phyloP scores from a whole-genome alignment of 257 asterid species.

The Prunella vulgaris region DNA sequence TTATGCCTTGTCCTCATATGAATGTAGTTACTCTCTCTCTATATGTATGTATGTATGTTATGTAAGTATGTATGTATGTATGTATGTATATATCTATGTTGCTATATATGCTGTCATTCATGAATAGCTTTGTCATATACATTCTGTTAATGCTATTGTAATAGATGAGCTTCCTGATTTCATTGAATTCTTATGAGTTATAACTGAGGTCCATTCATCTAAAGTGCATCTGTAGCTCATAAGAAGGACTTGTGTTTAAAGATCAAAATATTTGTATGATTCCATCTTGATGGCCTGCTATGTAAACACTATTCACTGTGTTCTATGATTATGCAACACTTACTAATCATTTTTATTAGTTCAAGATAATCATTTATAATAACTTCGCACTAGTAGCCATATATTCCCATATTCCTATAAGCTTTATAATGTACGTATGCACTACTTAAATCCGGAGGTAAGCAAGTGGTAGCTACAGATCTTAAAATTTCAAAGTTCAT shows the following conservation, averaged over 20 bases:
- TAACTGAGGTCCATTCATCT: neutral
- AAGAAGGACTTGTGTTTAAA: conserved; percentile 6
- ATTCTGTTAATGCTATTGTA: neutral
- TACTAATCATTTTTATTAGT: conserved; percentile 12
- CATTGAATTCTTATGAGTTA: conserved; percentile 2
- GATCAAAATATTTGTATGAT: conserved; percentile 19
- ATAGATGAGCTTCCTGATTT: conserved; percentile 5
- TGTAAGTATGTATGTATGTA: neutral
- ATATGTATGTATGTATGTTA: neutral
- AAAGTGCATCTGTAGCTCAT: too few relatives aligned
- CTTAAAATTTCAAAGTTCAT: neutral
- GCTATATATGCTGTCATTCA: neutral
- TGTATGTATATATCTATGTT: neutral
- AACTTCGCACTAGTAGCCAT: conserved; percentile 4
- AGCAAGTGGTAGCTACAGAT: neutral
- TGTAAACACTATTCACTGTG: neutral
- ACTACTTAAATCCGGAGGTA: neutral
- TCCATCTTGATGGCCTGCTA: conserved; percentile 14
- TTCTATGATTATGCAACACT: conserved; percentile 7
- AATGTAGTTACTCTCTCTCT: neutral
- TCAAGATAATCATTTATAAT: conserved; percentile 5
- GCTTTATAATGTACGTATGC: conserved; percentile 23
- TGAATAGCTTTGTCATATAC: conserved; percentile 12
- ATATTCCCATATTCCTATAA: neutral
- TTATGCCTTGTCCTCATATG: neutral